phyloP scores from a whole-genome alignment of 306 rosid species.

The Ceratonia siliqua region DNA sequence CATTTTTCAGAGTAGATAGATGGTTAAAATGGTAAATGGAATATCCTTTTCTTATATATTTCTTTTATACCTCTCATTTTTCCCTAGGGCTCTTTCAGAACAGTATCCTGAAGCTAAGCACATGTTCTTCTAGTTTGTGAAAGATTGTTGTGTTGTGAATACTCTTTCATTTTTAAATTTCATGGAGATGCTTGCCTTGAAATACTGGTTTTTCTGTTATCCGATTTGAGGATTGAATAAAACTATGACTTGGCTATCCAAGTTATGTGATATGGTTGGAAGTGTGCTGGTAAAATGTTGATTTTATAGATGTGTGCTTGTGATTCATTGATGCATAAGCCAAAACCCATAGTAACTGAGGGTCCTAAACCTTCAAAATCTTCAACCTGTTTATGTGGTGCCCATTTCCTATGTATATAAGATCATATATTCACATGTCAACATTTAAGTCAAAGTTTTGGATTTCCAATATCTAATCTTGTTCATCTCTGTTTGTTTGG shows the following conservation, averaged over 20 bases:
- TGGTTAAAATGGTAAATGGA: not conserved
- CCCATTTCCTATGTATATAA: not conserved
- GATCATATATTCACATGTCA: not conserved
- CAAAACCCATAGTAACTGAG: not conserved
- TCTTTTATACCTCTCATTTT: not conserved
- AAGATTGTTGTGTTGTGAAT: not conserved
- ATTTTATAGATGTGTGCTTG: not conserved
- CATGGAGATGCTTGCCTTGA: constrained; percentile 1
- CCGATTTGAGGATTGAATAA: constrained; percentile 5
- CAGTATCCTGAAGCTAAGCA: constrained; percentile 5
- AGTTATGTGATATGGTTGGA: not conserved
- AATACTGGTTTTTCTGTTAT: not conserved
- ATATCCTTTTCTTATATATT: not conserved
- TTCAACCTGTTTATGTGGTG: not conserved
- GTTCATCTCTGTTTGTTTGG: not conserved
- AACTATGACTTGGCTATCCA: not conserved
- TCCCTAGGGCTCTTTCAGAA: not conserved
- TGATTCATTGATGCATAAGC: not conserved
- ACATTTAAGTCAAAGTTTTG: not conserved
- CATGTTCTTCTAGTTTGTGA: not conserved
- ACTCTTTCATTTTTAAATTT: not conserved
- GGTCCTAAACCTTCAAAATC: not conserved
- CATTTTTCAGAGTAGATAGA: not conserved
- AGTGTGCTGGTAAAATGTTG: not conserved
- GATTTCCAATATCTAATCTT: not conserved